Percentiles rank a stretch among this genome's conserved stretches.
phyloP scores from a whole-genome alignment of 2,329 filamentous ascomycete species.

The Pseudogymnoascus sp. region DNA sequence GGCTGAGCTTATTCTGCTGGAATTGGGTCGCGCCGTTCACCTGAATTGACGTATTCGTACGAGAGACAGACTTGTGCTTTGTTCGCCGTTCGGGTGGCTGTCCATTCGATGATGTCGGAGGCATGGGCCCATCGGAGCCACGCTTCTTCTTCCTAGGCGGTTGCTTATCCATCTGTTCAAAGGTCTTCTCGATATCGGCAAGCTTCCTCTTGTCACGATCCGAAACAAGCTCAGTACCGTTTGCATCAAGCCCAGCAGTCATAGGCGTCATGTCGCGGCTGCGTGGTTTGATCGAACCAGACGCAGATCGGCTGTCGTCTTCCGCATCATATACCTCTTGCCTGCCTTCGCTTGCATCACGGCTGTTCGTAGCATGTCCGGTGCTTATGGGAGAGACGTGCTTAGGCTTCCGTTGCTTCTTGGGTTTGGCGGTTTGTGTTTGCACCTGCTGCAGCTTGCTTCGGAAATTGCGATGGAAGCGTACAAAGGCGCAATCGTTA shows the following conservation, averaged over 20 bases:
- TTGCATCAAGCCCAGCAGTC: slow-evolving; percentile 44
- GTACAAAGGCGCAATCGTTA: slow-evolving; percentile 53
- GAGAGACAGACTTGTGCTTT: slow-evolving; percentile 25
- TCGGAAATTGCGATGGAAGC: slow-evolving; percentile 53
- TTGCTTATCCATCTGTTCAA: slow-evolving; percentile 54
- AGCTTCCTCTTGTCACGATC: slow-evolving; percentile 61
- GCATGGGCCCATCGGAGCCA: slow-evolving; percentile 41
- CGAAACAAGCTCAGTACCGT: slow-evolving; percentile 49
- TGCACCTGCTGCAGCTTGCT: slow-evolving; percentile 34
- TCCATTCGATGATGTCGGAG: slow-evolving; percentile 14
- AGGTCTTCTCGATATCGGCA: slow-evolving; percentile 55
- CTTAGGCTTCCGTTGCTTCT: slow-evolving; percentile 41
- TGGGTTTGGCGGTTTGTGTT: slow-evolving; percentile 35
- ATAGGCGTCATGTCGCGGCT: slow-evolving; percentile 58
- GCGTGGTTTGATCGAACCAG: slow-evolving; percentile 51
- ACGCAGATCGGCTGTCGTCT: slow-evolving; percentile 41
- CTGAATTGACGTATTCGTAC: slow-evolving; percentile 10
- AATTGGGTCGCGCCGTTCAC: slow-evolving; percentile 18
- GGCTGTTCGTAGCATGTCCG: slow-evolving; percentile 53
- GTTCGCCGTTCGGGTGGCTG: slow-evolving; percentile 24
- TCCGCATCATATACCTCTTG: slow-evolving; percentile 45
- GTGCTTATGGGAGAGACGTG: slow-evolving; percentile 55
- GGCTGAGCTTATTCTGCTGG: slow-evolving; percentile 26
- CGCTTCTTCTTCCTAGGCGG: slow-evolving; percentile 56
- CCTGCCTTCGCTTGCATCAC: slow-evolving; percentile 55